Evolutionary conservation across 805 yeast species (phyloP).

Genomic region (Suhomyces kilbournensis): DNA sequence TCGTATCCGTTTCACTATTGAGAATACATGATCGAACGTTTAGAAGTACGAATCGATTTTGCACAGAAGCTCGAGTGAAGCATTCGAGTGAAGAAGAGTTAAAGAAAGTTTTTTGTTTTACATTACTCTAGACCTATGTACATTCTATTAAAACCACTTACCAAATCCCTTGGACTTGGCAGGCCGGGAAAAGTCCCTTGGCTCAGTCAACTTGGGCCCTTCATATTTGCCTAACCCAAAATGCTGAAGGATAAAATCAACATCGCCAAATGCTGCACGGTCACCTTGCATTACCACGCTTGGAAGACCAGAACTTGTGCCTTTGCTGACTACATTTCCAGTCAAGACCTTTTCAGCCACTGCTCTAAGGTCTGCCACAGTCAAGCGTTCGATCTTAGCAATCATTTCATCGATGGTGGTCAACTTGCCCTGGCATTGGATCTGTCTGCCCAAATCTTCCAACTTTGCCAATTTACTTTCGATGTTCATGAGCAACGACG

Average conservation of each 20-base stretch:
- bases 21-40: no score
- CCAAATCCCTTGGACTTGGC: slow-evolving; percentile 14
- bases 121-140: neutral
- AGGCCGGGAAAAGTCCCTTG: slow-evolving; percentile 12
- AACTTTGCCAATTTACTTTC: slow-evolving; percentile 91
- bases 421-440: slow-evolving; percentile 76
- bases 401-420: slow-evolving; percentile 82
- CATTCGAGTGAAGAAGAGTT: no score
- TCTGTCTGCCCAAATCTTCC: slow-evolving; percentile 94
- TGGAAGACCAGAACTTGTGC: slow-evolving; percentile 56
- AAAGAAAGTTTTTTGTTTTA: no score
- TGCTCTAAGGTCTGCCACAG: slow-evolving; percentile 62
- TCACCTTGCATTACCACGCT: slow-evolving; percentile 88
- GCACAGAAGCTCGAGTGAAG: no score
- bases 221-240: slow-evolving; percentile 66
- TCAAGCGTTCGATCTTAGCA: slow-evolving; percentile 62
- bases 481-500: slow-evolving; percentile 85
- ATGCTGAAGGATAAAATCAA: slow-evolving; percentile 56
- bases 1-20: neutral
- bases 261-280: slow-evolving; percentile 82
- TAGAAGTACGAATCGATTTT: no score
- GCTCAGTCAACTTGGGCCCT: slow-evolving; percentile 16
- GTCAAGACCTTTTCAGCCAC: slow-evolving; percentile 77
- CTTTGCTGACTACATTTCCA: slow-evolving; percentile 53
- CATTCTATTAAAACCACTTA: slow-evolving; percentile 1